Evolutionary conservation across 768 basidiomycete species (phyloP), one percentile per base, ranked within the genome.

Genomic region (Trametopsis cervina): DNA sequence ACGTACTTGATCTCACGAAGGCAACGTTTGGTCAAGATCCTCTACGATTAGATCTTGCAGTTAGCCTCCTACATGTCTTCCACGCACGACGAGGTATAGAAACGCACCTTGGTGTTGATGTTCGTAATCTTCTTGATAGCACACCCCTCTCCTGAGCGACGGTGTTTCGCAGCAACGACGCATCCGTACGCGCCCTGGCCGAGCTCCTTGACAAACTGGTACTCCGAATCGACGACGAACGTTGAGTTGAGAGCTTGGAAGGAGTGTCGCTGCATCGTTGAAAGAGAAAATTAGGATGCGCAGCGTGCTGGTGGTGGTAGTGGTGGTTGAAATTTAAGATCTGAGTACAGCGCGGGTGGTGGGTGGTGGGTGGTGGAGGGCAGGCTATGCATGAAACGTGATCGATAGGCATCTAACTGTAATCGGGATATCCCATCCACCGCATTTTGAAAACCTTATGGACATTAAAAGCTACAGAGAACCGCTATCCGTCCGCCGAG

Each of bases 61-160:
- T 33, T 47, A 15, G 29, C 20, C 15, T 4, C 15, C 26, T 18
- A 22, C 13, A 37, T 17, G 33, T 4, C 2, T n/a, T 23, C n/a
- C 18, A 26, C 20, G n/a, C n/a, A n/a, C n/a, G n/a, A n/a, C n/a
- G n/a, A n/a, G n/a, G 13, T 23, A 20, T 24, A 23, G 12, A 10
- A 9, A 52, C 71, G 43, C 49, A 79, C 87, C 78, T 90, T 91
- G 44, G 86, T 89, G 63, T 90, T 89, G 65, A 92, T 92, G 61
- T 90, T 91, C 50, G 89, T 89, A 62, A 93, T 93, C 74, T 94
- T 94, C 76, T 95, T 95, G 70, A 95, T 93, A 57, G 91, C 91
- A 55, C 90, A 91, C 9, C 87, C 87, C 61, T 93, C 89, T 20
- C 89, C 88, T 2, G 88, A 83, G 57, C 81, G 67, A 54, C 81